Percentiles rank a stretch among this genome's conserved stretches.
phyloP scores from a whole-genome alignment of 495 filamentous ascomycete genomes.

The Talaromyces adpressus region DNA sequence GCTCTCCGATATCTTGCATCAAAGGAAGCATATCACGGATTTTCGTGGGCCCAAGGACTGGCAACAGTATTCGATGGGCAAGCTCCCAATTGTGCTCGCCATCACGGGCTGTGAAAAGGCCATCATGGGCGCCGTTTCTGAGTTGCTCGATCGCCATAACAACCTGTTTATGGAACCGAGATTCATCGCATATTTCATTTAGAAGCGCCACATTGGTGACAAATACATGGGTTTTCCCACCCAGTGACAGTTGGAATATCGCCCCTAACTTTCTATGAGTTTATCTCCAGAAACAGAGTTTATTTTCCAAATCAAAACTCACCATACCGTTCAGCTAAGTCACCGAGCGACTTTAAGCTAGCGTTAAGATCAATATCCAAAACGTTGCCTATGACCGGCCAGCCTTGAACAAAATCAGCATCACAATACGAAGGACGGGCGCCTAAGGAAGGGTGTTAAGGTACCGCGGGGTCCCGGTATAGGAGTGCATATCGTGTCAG shows the following conservation, averaged over 20 bases:
- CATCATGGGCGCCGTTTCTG: conserved; percentile 53
- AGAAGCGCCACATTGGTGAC: background rate
- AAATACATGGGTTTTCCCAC: background rate
- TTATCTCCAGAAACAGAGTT: background rate
- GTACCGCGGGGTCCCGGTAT: background rate
- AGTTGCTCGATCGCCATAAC: conserved; percentile 42
- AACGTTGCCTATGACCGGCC: background rate
- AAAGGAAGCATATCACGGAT: conserved; percentile 62
- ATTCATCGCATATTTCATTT: conserved; percentile 59
- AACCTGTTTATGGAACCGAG: conserved; percentile 54
- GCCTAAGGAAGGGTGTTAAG: background rate
- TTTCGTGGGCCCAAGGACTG: conserved; percentile 64
- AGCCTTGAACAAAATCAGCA: background rate
- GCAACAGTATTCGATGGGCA: conserved; percentile 60
- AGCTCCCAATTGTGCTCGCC: conserved; percentile 62
- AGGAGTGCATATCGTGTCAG: background rate
- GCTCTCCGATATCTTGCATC: conserved; percentile 62
- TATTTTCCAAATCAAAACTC: background rate
- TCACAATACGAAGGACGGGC: background rate
- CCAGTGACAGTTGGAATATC: background rate
- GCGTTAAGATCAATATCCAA: background rate
- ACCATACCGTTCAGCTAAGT: background rate
- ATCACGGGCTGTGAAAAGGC: conserved; percentile 59
- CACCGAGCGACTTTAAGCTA: background rate
- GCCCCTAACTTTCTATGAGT: background rate